A percentile compares a stretch with the other conserved stretches of the same genome.
phyloP scores from a whole-genome alignment of 2,329 filamentous ascomycete species.

The Diplodia sapinea region DNA sequence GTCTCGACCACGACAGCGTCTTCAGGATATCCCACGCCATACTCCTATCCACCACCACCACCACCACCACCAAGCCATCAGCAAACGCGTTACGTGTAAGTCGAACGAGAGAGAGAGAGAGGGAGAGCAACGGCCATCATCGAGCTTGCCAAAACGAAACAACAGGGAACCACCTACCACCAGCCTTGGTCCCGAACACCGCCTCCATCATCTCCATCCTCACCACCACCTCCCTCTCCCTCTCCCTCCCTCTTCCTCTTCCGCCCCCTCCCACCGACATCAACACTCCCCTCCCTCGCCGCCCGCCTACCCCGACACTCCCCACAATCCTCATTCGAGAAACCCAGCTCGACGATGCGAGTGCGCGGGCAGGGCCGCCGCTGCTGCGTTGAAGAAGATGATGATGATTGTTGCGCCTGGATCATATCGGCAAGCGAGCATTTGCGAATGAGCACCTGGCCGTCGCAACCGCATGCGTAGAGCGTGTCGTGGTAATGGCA shows the following conservation, averaged over 20 bases:
- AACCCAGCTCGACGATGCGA: neutral
- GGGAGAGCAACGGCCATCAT: neutral
- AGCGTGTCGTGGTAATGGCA: neutral
- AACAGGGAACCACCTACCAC: neutral
- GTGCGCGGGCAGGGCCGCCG: neutral
- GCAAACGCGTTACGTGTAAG: neutral
- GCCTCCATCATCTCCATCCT: neutral
- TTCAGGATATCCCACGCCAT: slow-evolving; percentile 17
- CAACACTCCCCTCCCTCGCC: no score
- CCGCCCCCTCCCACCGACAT: neutral
- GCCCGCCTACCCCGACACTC: neutral
- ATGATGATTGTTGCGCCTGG: no score
- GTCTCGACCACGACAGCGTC: slow-evolving; percentile 6
- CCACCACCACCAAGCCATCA: neutral
- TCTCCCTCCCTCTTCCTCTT: neutral
- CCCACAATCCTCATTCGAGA: neutral
- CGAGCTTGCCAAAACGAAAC: neutral
- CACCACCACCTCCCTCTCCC: no score
- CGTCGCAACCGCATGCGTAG: neutral
- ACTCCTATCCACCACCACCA: neutral
- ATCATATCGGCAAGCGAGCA: neutral
- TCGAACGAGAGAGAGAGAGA: neutral
- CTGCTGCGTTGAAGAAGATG: neutral
- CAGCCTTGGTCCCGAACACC: neutral
- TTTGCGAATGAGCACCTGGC: neutral